These are phyloP conservation scores for Lepidium sativum DNA, from an alignment of 345 rosid species.

Conservation along the genomic window DNA sequence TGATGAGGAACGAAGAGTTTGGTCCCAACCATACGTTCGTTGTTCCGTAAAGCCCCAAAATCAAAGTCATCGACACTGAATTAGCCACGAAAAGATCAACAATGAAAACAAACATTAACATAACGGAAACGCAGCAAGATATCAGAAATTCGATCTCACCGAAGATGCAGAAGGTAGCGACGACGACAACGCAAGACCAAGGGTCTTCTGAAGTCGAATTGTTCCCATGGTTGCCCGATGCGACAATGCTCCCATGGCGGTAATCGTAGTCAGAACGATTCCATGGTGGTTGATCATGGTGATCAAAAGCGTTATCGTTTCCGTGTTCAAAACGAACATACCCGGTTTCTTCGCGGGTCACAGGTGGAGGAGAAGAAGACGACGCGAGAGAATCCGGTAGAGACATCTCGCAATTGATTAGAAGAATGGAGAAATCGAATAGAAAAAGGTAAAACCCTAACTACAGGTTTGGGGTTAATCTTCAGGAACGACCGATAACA, in stretches of 20 bases:
- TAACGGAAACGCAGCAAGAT: neutral
- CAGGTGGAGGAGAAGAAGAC: slow-evolving; percentile 30
- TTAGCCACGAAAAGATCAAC: neutral
- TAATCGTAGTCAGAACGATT: slow-evolving; percentile 41
- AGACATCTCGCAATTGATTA: slow-evolving; percentile 29
- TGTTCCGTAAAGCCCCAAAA: slow-evolving; percentile 80
- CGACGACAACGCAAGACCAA: slow-evolving; percentile 82
- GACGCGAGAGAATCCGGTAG: slow-evolving; percentile 39
- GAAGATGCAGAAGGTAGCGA: slow-evolving; percentile 81
- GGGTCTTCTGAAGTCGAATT: slow-evolving; percentile 49
- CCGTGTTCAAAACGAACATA: slow-evolving; percentile 27
- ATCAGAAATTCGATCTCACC: slow-evolving; percentile 33
- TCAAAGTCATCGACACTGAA: slow-evolving; percentile 82
- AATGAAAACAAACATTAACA: neutral
- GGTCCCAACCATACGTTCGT: slow-evolving; percentile 60
- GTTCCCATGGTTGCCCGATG: slow-evolving; percentile 20
- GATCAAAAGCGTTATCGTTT: slow-evolving; percentile 25
- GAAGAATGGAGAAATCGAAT: neutral
- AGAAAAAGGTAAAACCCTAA: slow-evolving; percentile 24
- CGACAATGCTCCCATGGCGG: slow-evolving; percentile 37
- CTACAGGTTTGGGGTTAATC: slow-evolving; percentile 9
- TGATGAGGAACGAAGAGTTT: slow-evolving; percentile 51
- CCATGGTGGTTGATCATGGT: slow-evolving; percentile 27
- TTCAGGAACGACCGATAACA: neutral
- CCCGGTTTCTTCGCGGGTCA: slow-evolving; percentile 40